A percentile compares a stretch with the other conserved stretches of the same genome.
phyloP scores from a whole-genome alignment of 768 basidiomycete genomes.

The Lactifluus echinatus region DNA sequence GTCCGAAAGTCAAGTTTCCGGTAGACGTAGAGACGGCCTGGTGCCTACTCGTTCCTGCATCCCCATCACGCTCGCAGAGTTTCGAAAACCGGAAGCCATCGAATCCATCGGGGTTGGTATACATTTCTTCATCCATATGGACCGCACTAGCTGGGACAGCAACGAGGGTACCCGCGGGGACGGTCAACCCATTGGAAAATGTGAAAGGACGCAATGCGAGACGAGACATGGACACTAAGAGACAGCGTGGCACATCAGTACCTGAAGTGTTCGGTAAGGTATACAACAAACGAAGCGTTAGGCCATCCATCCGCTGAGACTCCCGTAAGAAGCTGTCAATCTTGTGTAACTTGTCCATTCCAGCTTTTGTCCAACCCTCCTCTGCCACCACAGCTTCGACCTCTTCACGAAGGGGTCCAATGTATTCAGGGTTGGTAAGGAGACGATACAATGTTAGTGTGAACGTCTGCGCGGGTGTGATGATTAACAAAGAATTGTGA shows the following conservation, averaged over 20 bases:
- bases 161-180: conserved; percentile 34
- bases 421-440: conserved; percentile 24
- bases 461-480: conserved; percentile 21
- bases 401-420: conserved; percentile 28
- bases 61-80: neutral
- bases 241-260: neutral
- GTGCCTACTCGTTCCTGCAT: neutral
- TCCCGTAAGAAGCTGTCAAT: conserved; percentile 33
- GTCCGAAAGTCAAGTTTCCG: conserved; percentile 14
- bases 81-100: conserved; percentile 35
- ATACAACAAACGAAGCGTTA: conserved; percentile 19
- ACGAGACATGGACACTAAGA: conserved; percentile 26
- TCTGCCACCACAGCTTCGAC: conserved; percentile 23
- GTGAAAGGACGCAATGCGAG: conserved; percentile 32
- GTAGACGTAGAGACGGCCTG: conserved; percentile 14
- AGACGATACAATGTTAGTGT: conserved; percentile 26
- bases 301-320: conserved; percentile 24
- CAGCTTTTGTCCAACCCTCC: conserved; percentile 28
- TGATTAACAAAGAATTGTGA: neutral
- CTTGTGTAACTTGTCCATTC: conserved; percentile 26
- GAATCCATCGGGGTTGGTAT: conserved; percentile 31
- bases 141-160: conserved; percentile 25
- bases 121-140: conserved; percentile 28
- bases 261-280: neutral
- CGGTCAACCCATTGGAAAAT: conserved; percentile 35